phyloP scores from a whole-genome alignment of 2,329 filamentous ascomycete species.

The Aureobasidium vineae region DNA sequence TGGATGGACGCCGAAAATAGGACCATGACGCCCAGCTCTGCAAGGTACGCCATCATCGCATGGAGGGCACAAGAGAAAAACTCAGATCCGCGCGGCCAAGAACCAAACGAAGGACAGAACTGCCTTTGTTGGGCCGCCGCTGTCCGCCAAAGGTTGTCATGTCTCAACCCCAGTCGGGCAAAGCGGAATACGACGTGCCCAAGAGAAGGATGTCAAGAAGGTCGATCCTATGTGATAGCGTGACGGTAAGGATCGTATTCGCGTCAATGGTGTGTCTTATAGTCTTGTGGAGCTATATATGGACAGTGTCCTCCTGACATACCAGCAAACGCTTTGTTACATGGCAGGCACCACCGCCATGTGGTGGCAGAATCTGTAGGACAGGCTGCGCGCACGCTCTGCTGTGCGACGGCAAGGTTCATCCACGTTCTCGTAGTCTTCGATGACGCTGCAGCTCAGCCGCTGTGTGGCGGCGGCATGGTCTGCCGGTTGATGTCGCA shows the following conservation, averaged over 20 bases:
- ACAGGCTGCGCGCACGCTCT: neutral
- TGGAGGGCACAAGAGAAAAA: constrained; percentile 15
- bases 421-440: constrained; percentile 20
- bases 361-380: neutral
- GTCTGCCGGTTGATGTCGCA: constrained; percentile 10
- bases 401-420: constrained; percentile 16
- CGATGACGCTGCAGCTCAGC: constrained; percentile 19
- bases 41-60: constrained; percentile 22
- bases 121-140: constrained; percentile 23
- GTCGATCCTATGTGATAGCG: constrained; percentile 19
- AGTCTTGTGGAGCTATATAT: constrained; percentile 15
- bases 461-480: constrained; percentile 23
- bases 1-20: constrained; percentile 19
- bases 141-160: constrained; percentile 17
- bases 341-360: neutral
- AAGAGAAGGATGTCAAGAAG: constrained; percentile 13
- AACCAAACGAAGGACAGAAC: neutral
- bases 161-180: constrained; percentile 15
- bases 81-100: constrained; percentile 23
- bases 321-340: neutral
- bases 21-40: constrained; percentile 22
- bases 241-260: constrained; percentile 23
- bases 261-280: constrained; percentile 7
- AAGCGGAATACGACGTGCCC: constrained; percentile 1
- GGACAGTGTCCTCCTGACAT: constrained; percentile 22